These are phyloP conservation scores for Mycena capillaripes DNA, from an alignment of 768 basidiomycete genomes.

Conservation along the genomic window DNA sequence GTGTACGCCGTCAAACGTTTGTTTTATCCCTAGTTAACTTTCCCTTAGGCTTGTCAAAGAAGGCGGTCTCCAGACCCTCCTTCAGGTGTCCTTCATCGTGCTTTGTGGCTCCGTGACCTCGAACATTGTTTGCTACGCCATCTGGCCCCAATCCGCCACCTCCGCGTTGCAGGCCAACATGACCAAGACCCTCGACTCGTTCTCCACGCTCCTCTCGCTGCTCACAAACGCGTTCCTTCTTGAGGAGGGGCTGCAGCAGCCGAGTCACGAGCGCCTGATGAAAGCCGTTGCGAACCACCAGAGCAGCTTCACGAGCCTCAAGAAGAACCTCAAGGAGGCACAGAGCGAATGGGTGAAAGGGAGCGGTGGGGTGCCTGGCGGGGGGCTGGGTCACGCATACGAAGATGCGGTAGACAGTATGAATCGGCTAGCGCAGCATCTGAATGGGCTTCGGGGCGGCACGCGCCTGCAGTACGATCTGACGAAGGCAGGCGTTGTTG, in stretches of 20 bases:
- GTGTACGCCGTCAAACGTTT: constrained; percentile 63
- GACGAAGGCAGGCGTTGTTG: constrained; percentile 66
- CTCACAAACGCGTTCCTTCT: constrained; percentile 90
- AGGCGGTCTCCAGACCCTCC: constrained; percentile 82
- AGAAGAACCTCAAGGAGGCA: constrained; percentile 89
- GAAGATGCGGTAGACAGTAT: constrained; percentile 90
- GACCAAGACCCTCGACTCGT: constrained; percentile 88
- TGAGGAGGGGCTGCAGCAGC: constrained; percentile 72
- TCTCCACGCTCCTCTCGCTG: constrained; percentile 86
- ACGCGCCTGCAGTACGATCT: constrained; percentile 89
- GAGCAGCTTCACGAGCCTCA: constrained; percentile 89
- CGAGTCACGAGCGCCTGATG: constrained; percentile 75
- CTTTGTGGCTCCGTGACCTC: constrained; percentile 81
- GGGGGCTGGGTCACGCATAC: constrained; percentile 64
- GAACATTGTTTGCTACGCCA: constrained; percentile 84
- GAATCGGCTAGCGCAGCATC: constrained; percentile 92
- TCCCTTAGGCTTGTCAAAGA: constrained; percentile 83
- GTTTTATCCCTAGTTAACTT: constrained; percentile 14
- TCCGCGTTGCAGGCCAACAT: constrained; percentile 87
- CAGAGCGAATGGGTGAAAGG: constrained; percentile 81
- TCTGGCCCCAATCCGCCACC: constrained; percentile 92
- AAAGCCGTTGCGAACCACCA: constrained; percentile 90
- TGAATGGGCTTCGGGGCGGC: constrained; percentile 90
- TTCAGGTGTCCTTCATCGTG: constrained; percentile 84
- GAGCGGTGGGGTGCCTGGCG: constrained; percentile 42